These are phyloP conservation scores for Cynara cardunculus DNA, from an alignment of 129 eudicot genomes.

Conservation along the genomic window DNA sequence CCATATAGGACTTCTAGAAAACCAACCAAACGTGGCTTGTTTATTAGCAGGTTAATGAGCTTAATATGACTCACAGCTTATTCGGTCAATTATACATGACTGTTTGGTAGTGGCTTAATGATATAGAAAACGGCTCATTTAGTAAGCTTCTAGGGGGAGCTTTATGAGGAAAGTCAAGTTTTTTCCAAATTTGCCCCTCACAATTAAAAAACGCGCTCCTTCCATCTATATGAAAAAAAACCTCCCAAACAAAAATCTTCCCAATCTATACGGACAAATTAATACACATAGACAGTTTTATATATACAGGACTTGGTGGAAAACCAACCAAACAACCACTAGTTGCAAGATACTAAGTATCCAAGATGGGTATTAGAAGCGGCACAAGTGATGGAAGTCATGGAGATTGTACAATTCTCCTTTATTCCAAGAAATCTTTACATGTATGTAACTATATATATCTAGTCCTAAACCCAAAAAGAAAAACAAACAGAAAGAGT, in stretches of 20 bases:
- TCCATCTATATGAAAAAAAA: not conserved
- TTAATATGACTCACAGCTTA: not conserved
- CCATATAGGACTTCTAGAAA: not conserved
- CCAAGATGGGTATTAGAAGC: not conserved
- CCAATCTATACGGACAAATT: not conserved
- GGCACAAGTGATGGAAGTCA: not conserved
- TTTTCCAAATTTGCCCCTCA: not conserved
- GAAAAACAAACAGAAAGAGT: not conserved
- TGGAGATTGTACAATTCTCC: not conserved
- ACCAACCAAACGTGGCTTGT: not conserved
- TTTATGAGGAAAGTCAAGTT: not conserved
- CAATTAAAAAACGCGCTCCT: not conserved
- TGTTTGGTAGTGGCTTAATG: not conserved
- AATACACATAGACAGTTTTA: too few relatives aligned
- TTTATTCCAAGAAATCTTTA: slow-evolving; percentile 7
- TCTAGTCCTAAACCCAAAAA: not conserved
- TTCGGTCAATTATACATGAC: not conserved
- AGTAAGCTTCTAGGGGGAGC: not conserved
- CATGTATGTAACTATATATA: not conserved
- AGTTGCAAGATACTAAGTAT: too few relatives aligned
- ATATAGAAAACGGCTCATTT: not conserved
- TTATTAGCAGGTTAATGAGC: not conserved
- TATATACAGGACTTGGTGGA: not conserved
- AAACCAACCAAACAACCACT: not conserved
- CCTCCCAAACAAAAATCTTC: not conserved